Conservation (phyloP, 129 eudicot species). For the Flaveria sonorensis region DNA sequence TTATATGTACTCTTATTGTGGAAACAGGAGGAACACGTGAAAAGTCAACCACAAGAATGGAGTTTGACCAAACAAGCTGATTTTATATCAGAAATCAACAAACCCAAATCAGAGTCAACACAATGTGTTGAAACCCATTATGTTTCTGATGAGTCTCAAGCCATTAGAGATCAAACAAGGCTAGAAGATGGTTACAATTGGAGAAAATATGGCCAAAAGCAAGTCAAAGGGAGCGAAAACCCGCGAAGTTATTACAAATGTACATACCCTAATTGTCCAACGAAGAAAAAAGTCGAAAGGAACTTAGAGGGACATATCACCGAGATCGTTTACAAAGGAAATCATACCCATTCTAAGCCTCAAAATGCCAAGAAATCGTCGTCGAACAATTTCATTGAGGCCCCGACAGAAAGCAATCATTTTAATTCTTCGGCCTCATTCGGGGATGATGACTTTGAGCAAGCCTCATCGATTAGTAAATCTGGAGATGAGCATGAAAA, state of each 20-base stretch:
- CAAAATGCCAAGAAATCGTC: constrained; percentile 75
- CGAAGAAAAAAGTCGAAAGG: constrained; percentile 86
- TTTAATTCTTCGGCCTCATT: constrained; percentile 68
- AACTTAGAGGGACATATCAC: constrained; percentile 83
- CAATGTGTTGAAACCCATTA: constrained; percentile 33
- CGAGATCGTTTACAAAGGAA: constrained; percentile 93
- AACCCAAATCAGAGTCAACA: constrained; percentile 42
- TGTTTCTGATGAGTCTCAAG: constrained; percentile 56
- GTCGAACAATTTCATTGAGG: constrained; percentile 48
- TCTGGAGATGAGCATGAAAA: constrained; percentile 73
- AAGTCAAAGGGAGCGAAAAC: constrained; percentile 95
- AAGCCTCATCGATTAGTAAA: constrained; percentile 69
- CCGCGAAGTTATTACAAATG: constrained; percentile 97
- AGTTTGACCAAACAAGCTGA: constrained; percentile 45
- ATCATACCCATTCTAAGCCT: constrained; percentile 88
- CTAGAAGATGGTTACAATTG: constrained; percentile 95
- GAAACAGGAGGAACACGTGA: constrained; percentile 55
- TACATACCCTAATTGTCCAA: constrained; percentile 73
- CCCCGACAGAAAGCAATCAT: constrained; percentile 41
- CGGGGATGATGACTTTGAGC: constrained; percentile 85
- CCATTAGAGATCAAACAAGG: constrained; percentile 59
- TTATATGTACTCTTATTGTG: neutral
- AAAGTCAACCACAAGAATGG: constrained; percentile 61
- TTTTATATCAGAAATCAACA: constrained; percentile 30
- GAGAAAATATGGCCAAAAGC: constrained; percentile 96